Base-by-base conservation (phyloP, 331 rosid genomes). In the Quercus lobata region DNA sequence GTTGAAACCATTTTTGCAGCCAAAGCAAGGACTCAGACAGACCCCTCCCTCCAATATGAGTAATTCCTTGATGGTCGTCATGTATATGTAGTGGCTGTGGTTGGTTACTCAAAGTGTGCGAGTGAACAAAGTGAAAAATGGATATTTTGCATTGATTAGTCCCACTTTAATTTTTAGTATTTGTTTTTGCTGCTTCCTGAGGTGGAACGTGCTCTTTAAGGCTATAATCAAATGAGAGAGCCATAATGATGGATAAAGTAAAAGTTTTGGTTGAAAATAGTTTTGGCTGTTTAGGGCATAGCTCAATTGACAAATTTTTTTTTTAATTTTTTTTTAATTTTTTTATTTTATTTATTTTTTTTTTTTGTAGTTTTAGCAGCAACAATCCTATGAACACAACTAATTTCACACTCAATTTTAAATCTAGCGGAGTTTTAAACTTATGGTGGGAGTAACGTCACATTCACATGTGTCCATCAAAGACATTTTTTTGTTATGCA, bases 1-100 rank as follows among this genome's bases (percentile, higher is more conserved):
- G 86, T 49, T 62, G 88, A 75, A 30, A 80, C 87, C 96, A 92
- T 92, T 70, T 75, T 87, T 71, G 63, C 14, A 72, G 41, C 34
- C 65, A 84, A 52, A 78, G 69, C 52, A 58, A 80, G 84, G 66
- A 80, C 68, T 35, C 81, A 9, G 75, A 29, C 78, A 12, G 75
- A 29, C 32, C 61, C 86, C 72, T 80, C 61, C 87, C 72, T 80
- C 74, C 66, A 78, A 73, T 69, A 69, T 84, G 74, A 46, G 80
- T 55, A 10, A 49, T 49, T 44, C 49, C 81, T 49, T 62, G 69
- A 63, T 76, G 80, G 17, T 65, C 76, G 70, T 65, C 73, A 58
- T 66, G 60, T 83, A 82, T 87, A 82, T 80, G 71, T 70, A 78
- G 85, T 34, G 81, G 88, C 73, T 83, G 83, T 34, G 83, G 88